These are phyloP conservation scores for Eimeria maxima DNA, from an alignment of 169 alveolate species.

Conservation along the genomic window DNA sequence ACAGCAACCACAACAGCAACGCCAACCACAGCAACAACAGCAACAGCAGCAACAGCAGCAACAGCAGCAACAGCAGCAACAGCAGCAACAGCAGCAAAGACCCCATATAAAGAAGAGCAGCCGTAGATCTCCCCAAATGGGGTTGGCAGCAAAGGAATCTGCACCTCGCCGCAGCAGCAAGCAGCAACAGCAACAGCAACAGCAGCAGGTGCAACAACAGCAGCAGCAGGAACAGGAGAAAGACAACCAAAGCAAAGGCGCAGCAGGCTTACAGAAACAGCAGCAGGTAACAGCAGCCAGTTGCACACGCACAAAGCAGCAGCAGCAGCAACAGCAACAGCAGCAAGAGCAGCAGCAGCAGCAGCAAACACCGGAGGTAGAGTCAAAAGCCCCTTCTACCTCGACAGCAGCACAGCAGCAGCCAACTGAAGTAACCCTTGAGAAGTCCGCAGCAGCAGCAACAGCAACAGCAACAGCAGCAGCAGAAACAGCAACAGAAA, in stretches of 20 bases:
- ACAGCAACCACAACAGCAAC: too few relatives aligned
- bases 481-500: not conserved
- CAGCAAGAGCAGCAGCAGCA: slow-evolving; percentile 36
- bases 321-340: not conserved
- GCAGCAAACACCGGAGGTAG: not conserved
- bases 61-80: not conserved
- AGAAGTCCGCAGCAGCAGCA: not conserved
- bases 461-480: not conserved
- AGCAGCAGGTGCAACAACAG: too few relatives aligned
- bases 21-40: not conserved
- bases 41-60: not conserved
- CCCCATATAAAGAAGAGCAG: not conserved
- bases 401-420: not conserved
- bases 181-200: slow-evolving; percentile 35
- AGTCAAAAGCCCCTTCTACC: not conserved
- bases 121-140: slow-evolving; percentile 19
- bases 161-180: not conserved
- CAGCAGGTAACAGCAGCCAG: too few relatives aligned
- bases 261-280: too few relatives aligned
- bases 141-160: not conserved
- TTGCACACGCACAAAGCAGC: too few relatives aligned
- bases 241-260: too few relatives aligned
- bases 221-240: too few relatives aligned
- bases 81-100: slow-evolving; percentile 41
- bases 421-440: not conserved